Evolutionary conservation across 345 rosid genomes (phyloP).

Genomic region (Dipteronia sinensis): DNA sequence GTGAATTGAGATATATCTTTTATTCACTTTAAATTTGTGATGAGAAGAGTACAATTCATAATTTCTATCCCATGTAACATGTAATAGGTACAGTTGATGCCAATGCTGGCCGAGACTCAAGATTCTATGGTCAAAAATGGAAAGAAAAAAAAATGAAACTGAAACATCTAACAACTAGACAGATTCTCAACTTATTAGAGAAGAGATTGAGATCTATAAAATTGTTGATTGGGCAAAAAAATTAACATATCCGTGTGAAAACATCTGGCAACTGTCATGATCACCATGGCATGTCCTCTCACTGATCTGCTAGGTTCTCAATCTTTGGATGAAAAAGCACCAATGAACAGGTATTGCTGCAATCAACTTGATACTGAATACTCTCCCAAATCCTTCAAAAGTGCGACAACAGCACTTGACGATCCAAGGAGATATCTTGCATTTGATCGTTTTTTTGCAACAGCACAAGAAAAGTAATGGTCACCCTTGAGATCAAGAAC

Average conservation of each 20-base stretch:
- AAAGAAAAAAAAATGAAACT: background rate
- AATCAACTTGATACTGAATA: slow-evolving; percentile 12
- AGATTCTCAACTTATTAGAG: background rate
- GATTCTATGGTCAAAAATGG: background rate
- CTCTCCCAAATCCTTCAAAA: slow-evolving; percentile 39
- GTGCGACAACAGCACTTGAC: slow-evolving; percentile 44
- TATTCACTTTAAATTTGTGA: too few relatives aligned
- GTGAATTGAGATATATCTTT: too few relatives aligned
- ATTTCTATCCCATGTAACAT: too few relatives aligned
- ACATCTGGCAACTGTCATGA: too few relatives aligned
- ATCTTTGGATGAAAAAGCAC: background rate
- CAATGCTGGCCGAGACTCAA: background rate
- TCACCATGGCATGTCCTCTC: background rate
- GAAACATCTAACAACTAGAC: background rate
- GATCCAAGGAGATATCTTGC: slow-evolving; percentile 53
- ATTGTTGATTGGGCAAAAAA: background rate
- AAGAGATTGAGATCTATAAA: background rate
- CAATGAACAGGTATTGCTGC: background rate
- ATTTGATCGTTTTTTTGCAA: slow-evolving; percentile 47
- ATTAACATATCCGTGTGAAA: background rate
- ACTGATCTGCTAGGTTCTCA: background rate
- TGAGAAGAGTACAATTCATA: too few relatives aligned
- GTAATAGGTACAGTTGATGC: too few relatives aligned
- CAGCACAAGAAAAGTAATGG: slow-evolving; percentile 63
- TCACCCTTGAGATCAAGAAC: slow-evolving; percentile 55